phyloP scores from a whole-genome alignment of 306 rosid genomes.

The Luffa acutangula region DNA sequence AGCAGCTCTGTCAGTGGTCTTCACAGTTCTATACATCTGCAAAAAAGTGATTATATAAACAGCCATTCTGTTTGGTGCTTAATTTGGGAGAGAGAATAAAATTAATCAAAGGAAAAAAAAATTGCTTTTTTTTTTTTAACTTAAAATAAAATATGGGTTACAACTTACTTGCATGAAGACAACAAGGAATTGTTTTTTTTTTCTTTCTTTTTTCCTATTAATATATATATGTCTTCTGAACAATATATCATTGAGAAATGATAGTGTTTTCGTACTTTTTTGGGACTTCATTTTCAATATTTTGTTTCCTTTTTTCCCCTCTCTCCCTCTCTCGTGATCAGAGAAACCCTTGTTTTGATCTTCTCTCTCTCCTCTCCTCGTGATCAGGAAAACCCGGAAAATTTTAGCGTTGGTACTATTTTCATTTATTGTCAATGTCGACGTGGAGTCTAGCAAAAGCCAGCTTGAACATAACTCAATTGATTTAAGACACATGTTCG shows the following conservation, averaged over 20 bases:
- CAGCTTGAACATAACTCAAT: too few relatives aligned
- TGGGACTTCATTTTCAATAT: conserved; percentile 8
- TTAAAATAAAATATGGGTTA: background rate
- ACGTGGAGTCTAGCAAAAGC: too few relatives aligned
- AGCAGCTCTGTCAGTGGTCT: conserved; percentile 80
- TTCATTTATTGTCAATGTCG: background rate
- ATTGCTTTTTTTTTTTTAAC: background rate
- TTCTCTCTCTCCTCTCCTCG: background rate
- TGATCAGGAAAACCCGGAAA: background rate
- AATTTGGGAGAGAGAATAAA: background rate
- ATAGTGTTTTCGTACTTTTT: conserved; percentile 61
- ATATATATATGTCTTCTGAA: conserved; percentile 10
- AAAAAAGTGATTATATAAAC: conserved; percentile 10
- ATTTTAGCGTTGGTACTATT: background rate
- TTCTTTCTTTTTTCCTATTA: background rate
- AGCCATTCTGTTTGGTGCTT: background rate
- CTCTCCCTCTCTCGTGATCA: conserved; percentile 4
- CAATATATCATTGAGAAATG: conserved; percentile 87
- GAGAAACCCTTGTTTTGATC: background rate
- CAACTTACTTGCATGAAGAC: background rate
- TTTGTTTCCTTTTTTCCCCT: conserved; percentile 4
- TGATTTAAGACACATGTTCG: too few relatives aligned
- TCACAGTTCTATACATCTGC: conserved; percentile 98
- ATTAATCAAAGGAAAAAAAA: background rate
- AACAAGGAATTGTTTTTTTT: background rate